These are phyloP conservation scores for Sideroxylon spinosum DNA, from an alignment of 179 eudicot species.

Conservation along the genomic window DNA sequence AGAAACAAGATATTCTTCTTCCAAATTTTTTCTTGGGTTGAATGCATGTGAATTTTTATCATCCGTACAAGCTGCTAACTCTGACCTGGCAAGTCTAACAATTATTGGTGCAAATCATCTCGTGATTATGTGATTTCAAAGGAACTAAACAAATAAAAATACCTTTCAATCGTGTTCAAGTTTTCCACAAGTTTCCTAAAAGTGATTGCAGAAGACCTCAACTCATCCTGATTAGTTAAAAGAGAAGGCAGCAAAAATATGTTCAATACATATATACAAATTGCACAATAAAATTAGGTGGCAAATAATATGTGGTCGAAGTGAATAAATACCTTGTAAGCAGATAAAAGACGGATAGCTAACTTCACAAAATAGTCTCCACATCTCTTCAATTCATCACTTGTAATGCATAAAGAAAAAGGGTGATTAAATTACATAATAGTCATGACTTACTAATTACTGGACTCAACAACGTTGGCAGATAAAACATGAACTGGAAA, in stretches of 20 bases:
- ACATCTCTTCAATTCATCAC: slow-evolving; percentile 73
- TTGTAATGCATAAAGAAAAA: slow-evolving; percentile 24
- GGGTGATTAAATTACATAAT: not conserved
- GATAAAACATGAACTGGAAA: not conserved
- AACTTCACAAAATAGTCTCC: slow-evolving; percentile 59
- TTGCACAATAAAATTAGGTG: not conserved
- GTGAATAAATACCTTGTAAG: slow-evolving; percentile 54
- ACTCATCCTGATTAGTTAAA: slow-evolving; percentile 45
- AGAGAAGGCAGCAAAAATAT: not conserved
- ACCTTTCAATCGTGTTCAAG: slow-evolving; percentile 50
- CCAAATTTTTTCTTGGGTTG: slow-evolving; percentile 44
- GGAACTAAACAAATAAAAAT: slow-evolving; percentile 1
- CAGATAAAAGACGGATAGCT: slow-evolving; percentile 54
- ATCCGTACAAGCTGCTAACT: slow-evolving; percentile 16
- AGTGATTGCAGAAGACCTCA: slow-evolving; percentile 57
- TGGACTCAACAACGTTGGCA: not conserved
- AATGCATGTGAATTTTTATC: slow-evolving; percentile 20
- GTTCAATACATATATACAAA: not conserved
- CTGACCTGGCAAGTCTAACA: slow-evolving; percentile 31
- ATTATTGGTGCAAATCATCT: slow-evolving; percentile 11
- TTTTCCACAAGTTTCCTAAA: slow-evolving; percentile 53
- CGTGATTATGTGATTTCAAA: slow-evolving; percentile 11
- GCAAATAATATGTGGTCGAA: not conserved
- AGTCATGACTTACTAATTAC: not conserved
- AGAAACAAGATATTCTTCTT: slow-evolving; percentile 55